These are phyloP conservation scores for Cytospora piceae DNA, from an alignment of 2,329 filamentous ascomycete species.

Conservation along the genomic window DNA sequence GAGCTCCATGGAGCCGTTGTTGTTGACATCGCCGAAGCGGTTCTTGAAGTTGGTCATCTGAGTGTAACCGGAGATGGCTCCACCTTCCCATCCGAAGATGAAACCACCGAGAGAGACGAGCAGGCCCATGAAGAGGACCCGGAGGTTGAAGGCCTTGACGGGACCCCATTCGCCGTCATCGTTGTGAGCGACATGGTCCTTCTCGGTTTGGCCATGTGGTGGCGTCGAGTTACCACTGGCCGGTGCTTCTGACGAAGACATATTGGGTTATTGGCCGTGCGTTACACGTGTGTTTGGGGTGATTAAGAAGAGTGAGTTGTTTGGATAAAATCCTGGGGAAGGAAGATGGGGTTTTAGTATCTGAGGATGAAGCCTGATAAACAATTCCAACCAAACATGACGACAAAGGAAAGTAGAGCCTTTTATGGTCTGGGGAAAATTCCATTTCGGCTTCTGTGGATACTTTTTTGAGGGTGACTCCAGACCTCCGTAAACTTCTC, in stretches of 20 bases:
- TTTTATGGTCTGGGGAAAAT: constrained; percentile 27
- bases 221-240: constrained; percentile 28
- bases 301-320: constrained; percentile 3
- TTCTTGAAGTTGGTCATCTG: constrained; percentile 29
- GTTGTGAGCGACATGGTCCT: constrained; percentile 4
- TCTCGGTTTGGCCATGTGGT: constrained; percentile 26
- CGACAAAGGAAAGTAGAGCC: constrained; percentile 11
- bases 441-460: constrained; percentile 28
- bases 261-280: constrained; percentile 19
- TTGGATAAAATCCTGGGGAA: constrained; percentile 7
- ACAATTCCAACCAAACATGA: constrained; percentile 15
- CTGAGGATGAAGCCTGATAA: constrained; percentile 26
- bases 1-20: constrained; percentile 17
- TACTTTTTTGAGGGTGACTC: constrained; percentile 29
- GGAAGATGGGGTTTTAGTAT: constrained; percentile 11
- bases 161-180: constrained; percentile 27
- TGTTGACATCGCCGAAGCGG: constrained; percentile 22
- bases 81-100: constrained; percentile 32
- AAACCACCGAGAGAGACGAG: constrained; percentile 30
- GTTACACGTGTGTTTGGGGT: constrained; percentile 9
- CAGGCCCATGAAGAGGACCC: constrained; percentile 28
- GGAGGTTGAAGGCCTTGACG: constrained; percentile 27
- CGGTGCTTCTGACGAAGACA: constrained; percentile 26
- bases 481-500: constrained; percentile 32
- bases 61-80: constrained; percentile 30